Percentiles rank a stretch among this genome's conserved stretches.
phyloP scores from a whole-genome alignment of 768 basidiomycete genomes.

The Auriscalpium microsporum region DNA sequence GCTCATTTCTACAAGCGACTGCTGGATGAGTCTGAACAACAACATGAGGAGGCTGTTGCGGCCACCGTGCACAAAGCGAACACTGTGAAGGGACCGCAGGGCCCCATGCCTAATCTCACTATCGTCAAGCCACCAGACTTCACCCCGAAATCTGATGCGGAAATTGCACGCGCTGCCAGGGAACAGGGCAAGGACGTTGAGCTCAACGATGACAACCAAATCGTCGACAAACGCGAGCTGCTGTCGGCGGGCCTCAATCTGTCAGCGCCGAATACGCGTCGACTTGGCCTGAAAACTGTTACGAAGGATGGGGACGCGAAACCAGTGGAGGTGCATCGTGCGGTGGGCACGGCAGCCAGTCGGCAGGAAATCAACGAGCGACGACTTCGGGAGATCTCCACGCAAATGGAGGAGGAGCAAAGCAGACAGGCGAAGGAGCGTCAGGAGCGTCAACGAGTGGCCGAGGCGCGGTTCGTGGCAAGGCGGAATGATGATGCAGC shows the following conservation, averaged over 20 bases:
- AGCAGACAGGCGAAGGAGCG: conserved; percentile 48
- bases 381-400: conserved; percentile 65
- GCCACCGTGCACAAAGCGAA: conserved; percentile 46
- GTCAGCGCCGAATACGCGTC: conserved; percentile 71
- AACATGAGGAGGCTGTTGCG: conserved; percentile 82
- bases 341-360: conserved; percentile 77
- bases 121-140: conserved; percentile 67
- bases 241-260: conserved; percentile 90
- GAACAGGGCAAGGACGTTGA: conserved; percentile 81
- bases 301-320: conserved; percentile 21
- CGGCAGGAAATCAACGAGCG: conserved; percentile 79
- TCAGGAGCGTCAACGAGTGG: conserved; percentile 53
- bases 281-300: conserved; percentile 38
- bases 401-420: conserved; percentile 72
- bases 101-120: conserved; percentile 56
- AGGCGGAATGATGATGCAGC: conserved; percentile 72
- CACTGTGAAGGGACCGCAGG: conserved; percentile 53
- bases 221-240: conserved; percentile 91
- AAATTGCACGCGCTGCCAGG: conserved; percentile 61
- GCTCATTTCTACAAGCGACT: conserved; percentile 76
- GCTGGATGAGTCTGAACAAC: conserved; percentile 68
- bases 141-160: conserved; percentile 57
- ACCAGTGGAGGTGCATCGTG: conserved; percentile 49
- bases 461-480: conserved; percentile 54
- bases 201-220: conserved; percentile 94